Base-by-base conservation (phyloP, 2,329 filamentous ascomycete genomes). In the Microdochium bolleyi region DNA sequence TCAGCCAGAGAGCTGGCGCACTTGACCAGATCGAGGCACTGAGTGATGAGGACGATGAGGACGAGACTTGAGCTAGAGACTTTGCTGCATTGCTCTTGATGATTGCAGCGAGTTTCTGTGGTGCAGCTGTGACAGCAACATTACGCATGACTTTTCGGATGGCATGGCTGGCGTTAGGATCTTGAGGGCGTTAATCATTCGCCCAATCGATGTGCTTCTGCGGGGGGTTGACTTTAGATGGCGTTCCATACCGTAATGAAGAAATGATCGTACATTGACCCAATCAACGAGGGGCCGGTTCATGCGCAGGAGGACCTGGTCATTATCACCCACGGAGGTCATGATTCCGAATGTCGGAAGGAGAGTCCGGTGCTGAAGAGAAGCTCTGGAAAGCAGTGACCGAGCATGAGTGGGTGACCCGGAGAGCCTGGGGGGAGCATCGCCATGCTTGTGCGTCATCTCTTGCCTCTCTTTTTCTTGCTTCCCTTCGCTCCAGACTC, bases 1-100 rank as follows among this genome's bases (percentile, higher is more conserved):
- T 75, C 50, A 71, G 70, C 10, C 89, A 87, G 58, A 76, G 89
- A 52, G 81, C 83, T 32, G 84, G 80, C 34, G 90, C 90, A 0
- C 82, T 97, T 52, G 90, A 96, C 58, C 91, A 96, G 63, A 92
- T 99, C 3, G 89, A 96, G 67, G 85, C 83, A 2, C 78, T 96
- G 63, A 94, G 95, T 64, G 89, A 94, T 61, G 82, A 84, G 49
- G 76, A 79, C 24, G 72, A 72, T 48, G 70, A 69, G 34, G 67
- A 67, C 58, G 53, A 58, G 19, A 52, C 8, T 14, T 21, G 21
- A 21, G 41, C 19, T 5, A 19, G 19, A 22, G 41, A 3, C 14
- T 41, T 4, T 24, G 41, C 13, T 46, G n/a, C 21, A 22, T 21
- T 24, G 14, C 13, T 46, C n/a, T 16, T 21, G 41, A 22, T 13